phyloP scores from a whole-genome alignment of 441 rosid genomes.

The Gossypium laxum region DNA sequence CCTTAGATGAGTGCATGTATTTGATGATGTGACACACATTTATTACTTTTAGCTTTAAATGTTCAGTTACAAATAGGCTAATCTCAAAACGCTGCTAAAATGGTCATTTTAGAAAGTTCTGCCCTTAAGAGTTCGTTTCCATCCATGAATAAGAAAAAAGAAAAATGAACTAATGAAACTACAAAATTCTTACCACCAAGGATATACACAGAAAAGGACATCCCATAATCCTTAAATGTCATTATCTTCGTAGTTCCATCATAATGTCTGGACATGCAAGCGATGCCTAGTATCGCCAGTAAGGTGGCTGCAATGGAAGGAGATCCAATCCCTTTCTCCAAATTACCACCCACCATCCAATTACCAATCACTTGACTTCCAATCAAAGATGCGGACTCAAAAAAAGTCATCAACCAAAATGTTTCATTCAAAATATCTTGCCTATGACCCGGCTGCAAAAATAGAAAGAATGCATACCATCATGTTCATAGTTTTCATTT shows the following conservation, averaged over 20 bases:
- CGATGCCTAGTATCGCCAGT: slow-evolving; percentile 44
- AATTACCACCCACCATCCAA: slow-evolving; percentile 43
- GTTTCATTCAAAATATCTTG: slow-evolving; percentile 62
- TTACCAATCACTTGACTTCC: slow-evolving; percentile 72
- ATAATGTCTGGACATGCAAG: slow-evolving; percentile 38
- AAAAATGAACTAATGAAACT: background rate
- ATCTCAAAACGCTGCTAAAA: background rate
- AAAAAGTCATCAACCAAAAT: slow-evolving; percentile 81
- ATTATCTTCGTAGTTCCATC: slow-evolving; percentile 37
- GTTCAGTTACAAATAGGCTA: background rate
- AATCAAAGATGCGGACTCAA: slow-evolving; percentile 63
- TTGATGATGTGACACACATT: background rate
- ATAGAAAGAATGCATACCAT: slow-evolving; percentile 2
- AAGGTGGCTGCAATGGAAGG: slow-evolving; percentile 36
- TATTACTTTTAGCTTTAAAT: background rate
- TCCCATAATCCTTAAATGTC: slow-evolving; percentile 30
- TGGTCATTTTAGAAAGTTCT: background rate
- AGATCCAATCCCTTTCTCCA: slow-evolving; percentile 36
- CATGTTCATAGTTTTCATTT: background rate
- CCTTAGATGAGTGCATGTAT: background rate
- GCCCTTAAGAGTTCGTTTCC: background rate
- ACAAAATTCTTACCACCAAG: slow-evolving; percentile 46
- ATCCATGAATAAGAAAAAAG: background rate
- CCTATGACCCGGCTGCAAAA: slow-evolving; percentile 67
- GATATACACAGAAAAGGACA: slow-evolving; percentile 43